Percentiles rank a stretch among this genome's conserved stretches.
phyloP scores from a whole-genome alignment of 2,329 filamentous ascomycete species.

The Pseudogymnoascus verrucosus region DNA sequence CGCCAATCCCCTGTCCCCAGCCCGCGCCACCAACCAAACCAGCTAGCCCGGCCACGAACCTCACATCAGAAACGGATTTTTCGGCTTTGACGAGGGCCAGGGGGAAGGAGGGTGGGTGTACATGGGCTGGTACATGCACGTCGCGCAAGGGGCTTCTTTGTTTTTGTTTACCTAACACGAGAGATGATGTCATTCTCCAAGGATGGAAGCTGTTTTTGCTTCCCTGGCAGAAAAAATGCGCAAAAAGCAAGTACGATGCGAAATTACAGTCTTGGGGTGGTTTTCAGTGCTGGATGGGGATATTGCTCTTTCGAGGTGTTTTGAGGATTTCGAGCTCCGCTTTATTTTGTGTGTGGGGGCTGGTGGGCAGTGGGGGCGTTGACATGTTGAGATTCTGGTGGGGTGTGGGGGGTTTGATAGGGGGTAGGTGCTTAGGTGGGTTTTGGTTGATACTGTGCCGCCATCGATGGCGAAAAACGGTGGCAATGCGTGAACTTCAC shows the following conservation, averaged over 20 bases:
- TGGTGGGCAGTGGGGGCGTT: neutral
- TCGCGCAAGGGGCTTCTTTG: neutral
- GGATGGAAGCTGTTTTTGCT: neutral
- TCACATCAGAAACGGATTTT: neutral
- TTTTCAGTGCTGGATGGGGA: neutral
- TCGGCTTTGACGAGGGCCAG: neutral
- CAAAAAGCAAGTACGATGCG: neutral
- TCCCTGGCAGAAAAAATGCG: neutral
- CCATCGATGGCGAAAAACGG: slow-evolving; percentile 3
- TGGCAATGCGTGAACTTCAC: neutral
- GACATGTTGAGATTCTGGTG: slow-evolving; percentile 6
- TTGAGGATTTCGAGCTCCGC: neutral
- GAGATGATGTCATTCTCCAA: neutral
- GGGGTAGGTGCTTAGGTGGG: neutral
- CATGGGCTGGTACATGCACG: neutral
- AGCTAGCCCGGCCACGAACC: neutral
- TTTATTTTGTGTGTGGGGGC: neutral
- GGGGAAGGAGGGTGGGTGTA: neutral
- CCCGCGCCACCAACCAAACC: neutral
- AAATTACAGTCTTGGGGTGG: neutral
- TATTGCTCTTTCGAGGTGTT: neutral
- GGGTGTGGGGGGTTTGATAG: neutral
- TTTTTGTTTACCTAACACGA: neutral
- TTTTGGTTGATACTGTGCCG: slow-evolving; percentile 2
- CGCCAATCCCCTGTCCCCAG: neutral